Evolutionary conservation across 768 basidiomycete species (phyloP).

Genomic region (Calocybe cyanea): DNA sequence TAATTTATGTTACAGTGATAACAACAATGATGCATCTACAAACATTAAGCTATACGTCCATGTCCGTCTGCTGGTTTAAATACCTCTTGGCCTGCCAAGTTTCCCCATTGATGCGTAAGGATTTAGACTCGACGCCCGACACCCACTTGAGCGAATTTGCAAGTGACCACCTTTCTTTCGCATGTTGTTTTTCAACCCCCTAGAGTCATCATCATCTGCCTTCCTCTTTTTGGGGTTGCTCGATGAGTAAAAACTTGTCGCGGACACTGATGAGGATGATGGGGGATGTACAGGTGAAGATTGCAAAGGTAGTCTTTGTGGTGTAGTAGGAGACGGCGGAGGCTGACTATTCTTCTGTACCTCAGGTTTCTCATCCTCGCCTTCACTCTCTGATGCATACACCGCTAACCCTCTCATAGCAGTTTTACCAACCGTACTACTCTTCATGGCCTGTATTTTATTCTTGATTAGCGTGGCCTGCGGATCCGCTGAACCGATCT

Average conservation of each 20-base stretch:
- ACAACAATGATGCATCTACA: conserved; percentile 5
- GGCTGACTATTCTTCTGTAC: conserved; percentile 15
- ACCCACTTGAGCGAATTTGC: conserved; percentile 1
- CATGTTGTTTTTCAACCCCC: background rate
- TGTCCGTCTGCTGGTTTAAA: conserved; percentile 7
- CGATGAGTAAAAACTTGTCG: conserved; percentile 32
- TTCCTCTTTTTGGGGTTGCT: conserved; percentile 28
- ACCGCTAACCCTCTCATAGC: conserved; percentile 19
- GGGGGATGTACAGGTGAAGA: conserved; percentile 27
- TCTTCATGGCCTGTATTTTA: conserved; percentile 44
- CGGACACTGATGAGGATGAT: conserved; percentile 29
- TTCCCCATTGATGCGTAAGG: conserved; percentile 11
- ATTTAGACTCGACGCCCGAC: conserved; percentile 11
- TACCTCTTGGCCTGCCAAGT: conserved; percentile 12
- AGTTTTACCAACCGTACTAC: conserved; percentile 25
- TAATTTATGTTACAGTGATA: conserved; percentile 12
- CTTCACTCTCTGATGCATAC: conserved; percentile 28
- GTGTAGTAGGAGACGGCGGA: conserved; percentile 7
- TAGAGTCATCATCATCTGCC: conserved; percentile 13
- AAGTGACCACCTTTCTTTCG: background rate
- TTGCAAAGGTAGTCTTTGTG: conserved; percentile 23
- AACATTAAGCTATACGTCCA: background rate
- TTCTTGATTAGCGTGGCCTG: conserved; percentile 49
- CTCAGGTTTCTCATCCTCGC: conserved; percentile 14
- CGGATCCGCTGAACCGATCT: conserved; percentile 35